Base-by-base conservation (phyloP, 2,329 filamentous ascomycete species). In the Parastagonospora avenae region DNA sequence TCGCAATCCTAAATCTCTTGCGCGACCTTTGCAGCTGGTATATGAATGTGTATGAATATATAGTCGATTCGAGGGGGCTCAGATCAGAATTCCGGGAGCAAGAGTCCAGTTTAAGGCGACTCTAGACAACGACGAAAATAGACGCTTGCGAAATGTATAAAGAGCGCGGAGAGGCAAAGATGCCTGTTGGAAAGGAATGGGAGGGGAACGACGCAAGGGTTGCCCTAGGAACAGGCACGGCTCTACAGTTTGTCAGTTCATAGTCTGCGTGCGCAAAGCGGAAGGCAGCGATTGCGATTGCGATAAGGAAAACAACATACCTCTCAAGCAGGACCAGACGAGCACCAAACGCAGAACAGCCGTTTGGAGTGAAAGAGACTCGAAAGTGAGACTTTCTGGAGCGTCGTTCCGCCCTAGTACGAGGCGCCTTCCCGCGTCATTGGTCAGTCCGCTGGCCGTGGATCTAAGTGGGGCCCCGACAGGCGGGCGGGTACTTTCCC, bases 201-300 rank as follows among this genome's bases (percentile, higher is more conserved):
- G 45, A 42, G 54, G 42, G 44, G 46, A 38, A 49, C 35, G 55
- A 55, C 36, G 48, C 51, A 55, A 64, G 60, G 56, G 64, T 64
- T 65, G 61, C 57, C 54, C 52, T 42, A 50, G 56, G 52, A 60
- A 64, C 63, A 53, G 52, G 42, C 44, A 54, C 51, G 48, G 41
- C 28, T 47, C 31, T 39, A 36, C 43, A 42, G 56, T 56, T 59
- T 48, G 58, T 59, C 50, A 60, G 58, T 57, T 44, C 30, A 37
- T 28, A 14, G 24, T 33, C 9, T 30, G 12, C 19, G 11, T 9
- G 40, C 33, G 12, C 19, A 36, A 41, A 4, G 16, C 24, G 19
- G 36, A 42, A 54, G 57, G 53, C 30, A 48, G 51, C 52, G 38
- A 60, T 57, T 59, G 50, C 33, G 35, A 46, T 41, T 46, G 30